A percentile compares a stretch with the other conserved stretches of the same genome.
phyloP scores from a whole-genome alignment of 1,284 basidiomycete species.

The Apiotrichum sp. region DNA sequence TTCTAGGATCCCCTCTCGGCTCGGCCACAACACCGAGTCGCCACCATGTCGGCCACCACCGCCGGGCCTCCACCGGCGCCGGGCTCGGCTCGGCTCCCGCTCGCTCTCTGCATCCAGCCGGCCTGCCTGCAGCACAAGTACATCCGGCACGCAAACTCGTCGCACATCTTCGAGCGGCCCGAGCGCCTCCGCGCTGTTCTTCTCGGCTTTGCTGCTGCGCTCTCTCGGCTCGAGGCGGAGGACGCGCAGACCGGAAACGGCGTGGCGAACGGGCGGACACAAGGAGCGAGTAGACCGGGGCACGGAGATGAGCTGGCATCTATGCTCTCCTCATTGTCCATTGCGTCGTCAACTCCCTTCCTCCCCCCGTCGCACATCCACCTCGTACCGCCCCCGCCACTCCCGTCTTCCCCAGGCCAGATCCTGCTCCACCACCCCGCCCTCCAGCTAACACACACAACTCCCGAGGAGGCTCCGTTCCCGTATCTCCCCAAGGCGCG shows the following conservation, averaged over 20 bases:
- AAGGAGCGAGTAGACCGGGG: not conserved
- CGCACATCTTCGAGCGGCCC: conserved; percentile 76
- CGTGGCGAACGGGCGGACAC: not conserved
- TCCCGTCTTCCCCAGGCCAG: conserved; percentile 26
- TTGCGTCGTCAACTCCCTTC: conserved; percentile 20
- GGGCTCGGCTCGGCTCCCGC: conserved; percentile 10
- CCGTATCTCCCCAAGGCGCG: conserved; percentile 21
- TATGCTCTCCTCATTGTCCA: conserved; percentile 31
- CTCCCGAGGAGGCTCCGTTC: conserved; percentile 36
- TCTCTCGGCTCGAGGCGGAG: conserved; percentile 61
- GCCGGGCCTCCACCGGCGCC: not conserved
- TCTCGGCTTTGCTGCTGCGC: conserved; percentile 68
- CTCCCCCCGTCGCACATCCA: conserved; percentile 19
- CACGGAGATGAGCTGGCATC: conserved; percentile 22
- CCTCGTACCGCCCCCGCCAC: conserved; percentile 25
- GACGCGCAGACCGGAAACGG: conserved; percentile 4
- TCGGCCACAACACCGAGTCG: too few species aligned
- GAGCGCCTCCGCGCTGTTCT: conserved; percentile 78
- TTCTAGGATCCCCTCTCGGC: too few species aligned
- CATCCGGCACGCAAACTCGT: conserved; percentile 66
- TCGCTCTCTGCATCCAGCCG: conserved; percentile 47
- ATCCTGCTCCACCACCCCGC: conserved; percentile 40
- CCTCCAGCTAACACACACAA: conserved; percentile 38
- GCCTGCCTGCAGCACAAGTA: conserved; percentile 58
- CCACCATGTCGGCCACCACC: too few species aligned